Evolutionary conservation across 164 flowering plant genomes (phyloP).

Genomic region (Vitis amurensis): DNA sequence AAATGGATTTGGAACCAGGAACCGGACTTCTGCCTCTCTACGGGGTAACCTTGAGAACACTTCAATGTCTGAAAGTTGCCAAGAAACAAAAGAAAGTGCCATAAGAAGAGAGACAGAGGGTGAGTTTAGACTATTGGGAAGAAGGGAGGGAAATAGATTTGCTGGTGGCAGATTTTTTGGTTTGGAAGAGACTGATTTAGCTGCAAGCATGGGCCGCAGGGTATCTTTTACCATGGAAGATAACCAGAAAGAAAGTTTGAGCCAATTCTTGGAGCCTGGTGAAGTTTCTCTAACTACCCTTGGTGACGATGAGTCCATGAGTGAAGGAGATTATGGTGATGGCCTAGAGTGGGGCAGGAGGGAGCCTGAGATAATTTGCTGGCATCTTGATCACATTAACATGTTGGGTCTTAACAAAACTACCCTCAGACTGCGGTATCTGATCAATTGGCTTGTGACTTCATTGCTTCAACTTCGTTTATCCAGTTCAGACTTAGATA

Average conservation of each 20-base stretch:
- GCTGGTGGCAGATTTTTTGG: slow-evolving; percentile 60
- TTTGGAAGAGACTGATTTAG: slow-evolving; percentile 49
- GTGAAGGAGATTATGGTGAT: slow-evolving; percentile 66
- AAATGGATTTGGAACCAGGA: slow-evolving; percentile 14
- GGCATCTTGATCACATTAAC: slow-evolving; percentile 79
- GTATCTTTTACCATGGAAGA: slow-evolving; percentile 65
- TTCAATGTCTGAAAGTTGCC: slow-evolving; percentile 30
- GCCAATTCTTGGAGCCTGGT: slow-evolving; percentile 43
- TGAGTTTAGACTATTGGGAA: slow-evolving; percentile 35
- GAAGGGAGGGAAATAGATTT: slow-evolving; percentile 28
- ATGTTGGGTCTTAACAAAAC: slow-evolving; percentile 88
- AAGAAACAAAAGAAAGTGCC: slow-evolving; percentile 33
- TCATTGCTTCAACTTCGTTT: slow-evolving; percentile 75
- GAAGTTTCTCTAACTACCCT: slow-evolving; percentile 42
- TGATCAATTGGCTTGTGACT: slow-evolving; percentile 92
- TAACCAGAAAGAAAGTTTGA: slow-evolving; percentile 30
- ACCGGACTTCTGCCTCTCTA: slow-evolving; percentile 7
- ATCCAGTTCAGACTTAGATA: slow-evolving; percentile 42
- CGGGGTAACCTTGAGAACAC: slow-evolving; percentile 21
- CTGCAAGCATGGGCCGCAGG: slow-evolving; percentile 49
- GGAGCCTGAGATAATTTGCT: slow-evolving; percentile 78
- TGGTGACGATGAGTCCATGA: slow-evolving; percentile 41
- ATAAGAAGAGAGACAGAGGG: slow-evolving; percentile 44
- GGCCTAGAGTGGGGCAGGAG: slow-evolving; percentile 67
- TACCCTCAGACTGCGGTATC: slow-evolving; percentile 61